Evolutionary conservation across 495 filamentous ascomycete species (phyloP).

Genomic region (Penicillium mononematosum): DNA sequence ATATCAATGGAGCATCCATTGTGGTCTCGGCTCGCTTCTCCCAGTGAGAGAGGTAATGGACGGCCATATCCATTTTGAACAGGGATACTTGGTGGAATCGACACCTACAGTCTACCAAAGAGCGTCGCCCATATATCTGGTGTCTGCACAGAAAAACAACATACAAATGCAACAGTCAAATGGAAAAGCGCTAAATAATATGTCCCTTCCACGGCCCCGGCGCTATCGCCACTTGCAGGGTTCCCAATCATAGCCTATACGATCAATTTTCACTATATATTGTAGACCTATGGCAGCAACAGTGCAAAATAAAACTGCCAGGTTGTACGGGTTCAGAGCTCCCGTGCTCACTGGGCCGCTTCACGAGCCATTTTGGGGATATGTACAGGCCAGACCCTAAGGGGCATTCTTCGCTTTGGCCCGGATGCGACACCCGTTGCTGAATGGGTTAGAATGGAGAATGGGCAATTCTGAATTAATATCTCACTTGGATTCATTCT

Average conservation of each 20-base stretch:
- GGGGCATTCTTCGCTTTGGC: conserved; percentile 1
- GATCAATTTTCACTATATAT: background rate
- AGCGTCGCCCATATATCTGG: background rate
- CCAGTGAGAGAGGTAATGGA: background rate
- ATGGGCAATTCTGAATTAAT: background rate
- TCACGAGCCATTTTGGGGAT: background rate
- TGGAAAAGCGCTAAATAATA: background rate
- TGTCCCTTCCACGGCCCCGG: background rate
- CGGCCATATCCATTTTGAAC: background rate
- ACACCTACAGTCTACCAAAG: background rate
- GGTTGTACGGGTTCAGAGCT: background rate
- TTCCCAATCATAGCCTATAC: background rate
- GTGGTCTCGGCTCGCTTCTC: background rate
- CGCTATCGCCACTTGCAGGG: background rate
- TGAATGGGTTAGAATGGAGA: background rate
- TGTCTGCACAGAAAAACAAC: background rate
- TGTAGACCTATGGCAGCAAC: background rate
- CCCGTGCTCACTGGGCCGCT: background rate
- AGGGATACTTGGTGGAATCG: background rate
- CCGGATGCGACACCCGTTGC: background rate
- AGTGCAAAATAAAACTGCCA: background rate
- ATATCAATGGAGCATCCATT: background rate
- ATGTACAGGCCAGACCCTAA: background rate
- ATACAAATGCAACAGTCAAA: background rate
- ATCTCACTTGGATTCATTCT: background rate